Evolutionary conservation across 2,329 filamentous ascomycete genomes (phyloP), one percentile per base, ranked within the genome.

Genomic region (Macroventuria anomochaeta): DNA sequence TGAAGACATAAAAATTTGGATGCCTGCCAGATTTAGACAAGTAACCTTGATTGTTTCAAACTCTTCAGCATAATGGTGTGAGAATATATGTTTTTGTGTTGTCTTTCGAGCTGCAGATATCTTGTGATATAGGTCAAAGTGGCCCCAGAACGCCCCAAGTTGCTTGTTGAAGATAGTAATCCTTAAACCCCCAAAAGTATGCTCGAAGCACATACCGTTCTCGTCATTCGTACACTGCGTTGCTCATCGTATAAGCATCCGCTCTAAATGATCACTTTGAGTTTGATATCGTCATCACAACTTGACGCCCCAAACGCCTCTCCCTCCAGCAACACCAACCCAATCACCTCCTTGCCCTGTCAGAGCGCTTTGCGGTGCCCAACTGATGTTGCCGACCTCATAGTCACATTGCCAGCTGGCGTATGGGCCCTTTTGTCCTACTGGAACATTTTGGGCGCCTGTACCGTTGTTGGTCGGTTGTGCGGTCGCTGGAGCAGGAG

Each of bases 351-450:
- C 85, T 53, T 93, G 89, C 15, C 79, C 80, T 25, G 83, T 88
- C 50, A 88, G 77, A 18, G 87, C 78, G 57, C 82, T 85, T 58
- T 88, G 87, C 26, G 91, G 91, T 25, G 90, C 89, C 90, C 91
- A 96, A 61, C 88, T 90, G 12, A 96, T 80, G 71, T 96, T 96
- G 33, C 87, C 88, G 42, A 96, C 86, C 75, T 96, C 91, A 65
- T 93, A 93, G 61, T 95, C 91, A 72, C 90, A 93, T 70, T 88
- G 84, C 91, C 91, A 96, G 69, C 85, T 87, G 5, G 88, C 88
- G 3, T 89, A 85, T 0, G 91, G 91, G 18, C 82, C 87, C 84
- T 85, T 72, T 77, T 81, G 70, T 80, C 71, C 69, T n/a, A 75
- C 67, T 6, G 69, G 88, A 2, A 65, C 62, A 10, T 60, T 57